Evolutionary conservation across 257 asterid species (phyloP).

Genomic region (Prunella vulgaris): DNA sequence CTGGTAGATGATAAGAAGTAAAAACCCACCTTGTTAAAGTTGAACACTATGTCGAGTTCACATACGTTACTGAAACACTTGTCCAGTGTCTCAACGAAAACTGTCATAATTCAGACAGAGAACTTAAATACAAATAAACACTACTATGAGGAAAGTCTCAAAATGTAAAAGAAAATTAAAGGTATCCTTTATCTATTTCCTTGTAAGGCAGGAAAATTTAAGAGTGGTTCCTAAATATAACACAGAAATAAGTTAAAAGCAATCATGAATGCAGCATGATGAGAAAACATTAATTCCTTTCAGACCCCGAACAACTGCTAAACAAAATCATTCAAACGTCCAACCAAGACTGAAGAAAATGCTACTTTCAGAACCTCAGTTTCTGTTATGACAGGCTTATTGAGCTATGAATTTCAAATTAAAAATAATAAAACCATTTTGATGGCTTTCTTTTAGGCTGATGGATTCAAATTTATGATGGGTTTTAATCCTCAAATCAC

Average conservation of each 20-base stretch:
- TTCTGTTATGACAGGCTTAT: background rate
- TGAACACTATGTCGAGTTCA: conserved; percentile 90
- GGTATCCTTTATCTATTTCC: background rate
- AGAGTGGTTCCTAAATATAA: background rate
- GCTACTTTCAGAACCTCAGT: background rate
- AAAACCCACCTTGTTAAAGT: conserved; percentile 73
- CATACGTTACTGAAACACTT: conserved; percentile 89
- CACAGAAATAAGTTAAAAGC: background rate
- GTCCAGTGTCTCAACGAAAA: conserved; percentile 92
- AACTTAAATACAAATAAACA: conserved; percentile 2
- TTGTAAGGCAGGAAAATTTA: background rate
- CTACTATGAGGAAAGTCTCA: background rate
- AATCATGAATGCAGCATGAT: background rate
- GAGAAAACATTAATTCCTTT: background rate
- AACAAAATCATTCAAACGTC: background rate
- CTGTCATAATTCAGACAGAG: conserved; percentile 36
- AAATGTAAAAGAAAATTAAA: background rate
- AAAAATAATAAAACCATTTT: background rate
- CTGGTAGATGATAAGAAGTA: conserved; percentile 14
- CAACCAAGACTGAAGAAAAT: background rate
- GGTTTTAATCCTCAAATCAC: background rate
- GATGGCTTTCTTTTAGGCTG: background rate
- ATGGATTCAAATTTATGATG: background rate
- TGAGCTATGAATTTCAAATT: background rate
- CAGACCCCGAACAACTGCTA: background rate